phyloP scores from a whole-genome alignment of 371 early-diverging fungal genomes.

The Chytridium lagenaria region DNA sequence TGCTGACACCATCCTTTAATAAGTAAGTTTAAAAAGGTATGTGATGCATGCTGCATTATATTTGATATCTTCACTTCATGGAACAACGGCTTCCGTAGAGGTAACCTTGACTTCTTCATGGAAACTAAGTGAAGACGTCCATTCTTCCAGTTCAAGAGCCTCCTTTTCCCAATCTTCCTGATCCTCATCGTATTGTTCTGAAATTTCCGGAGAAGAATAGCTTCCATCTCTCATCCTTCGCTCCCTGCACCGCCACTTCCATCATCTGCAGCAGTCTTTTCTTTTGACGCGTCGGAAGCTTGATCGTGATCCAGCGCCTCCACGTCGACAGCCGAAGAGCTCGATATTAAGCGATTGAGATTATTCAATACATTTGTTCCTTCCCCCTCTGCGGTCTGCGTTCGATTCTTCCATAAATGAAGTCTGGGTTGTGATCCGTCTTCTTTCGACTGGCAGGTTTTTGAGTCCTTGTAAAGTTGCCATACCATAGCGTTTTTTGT shows the following conservation, averaged over 20 bases:
- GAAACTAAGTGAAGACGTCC: conserved; percentile 38
- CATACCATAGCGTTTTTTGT: conserved; percentile 47
- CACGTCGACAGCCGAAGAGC: no score
- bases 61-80: no score
- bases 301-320: no score
- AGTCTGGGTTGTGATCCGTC: conserved; percentile 13
- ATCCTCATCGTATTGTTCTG: not conserved
- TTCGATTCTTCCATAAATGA: conserved; percentile 1
- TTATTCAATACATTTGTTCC: no score
- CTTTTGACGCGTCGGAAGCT: not conserved
- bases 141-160: conserved; percentile 47
- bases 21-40: no score
- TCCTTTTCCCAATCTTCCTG: conserved; percentile 48
- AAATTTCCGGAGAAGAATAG: not conserved
- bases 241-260: not conserved
- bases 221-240: not conserved
- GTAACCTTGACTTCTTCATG: no score
- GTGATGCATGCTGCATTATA: no score
- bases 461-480: conserved; percentile 30
- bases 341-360: no score
- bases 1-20: no score
- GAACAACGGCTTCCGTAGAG: no score
- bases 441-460: conserved; percentile 1
- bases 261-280: not conserved
- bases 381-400: no score